Evolutionary conservation across 2,329 filamentous ascomycete genomes (phyloP).

Genomic region (Balansia obtecta): DNA sequence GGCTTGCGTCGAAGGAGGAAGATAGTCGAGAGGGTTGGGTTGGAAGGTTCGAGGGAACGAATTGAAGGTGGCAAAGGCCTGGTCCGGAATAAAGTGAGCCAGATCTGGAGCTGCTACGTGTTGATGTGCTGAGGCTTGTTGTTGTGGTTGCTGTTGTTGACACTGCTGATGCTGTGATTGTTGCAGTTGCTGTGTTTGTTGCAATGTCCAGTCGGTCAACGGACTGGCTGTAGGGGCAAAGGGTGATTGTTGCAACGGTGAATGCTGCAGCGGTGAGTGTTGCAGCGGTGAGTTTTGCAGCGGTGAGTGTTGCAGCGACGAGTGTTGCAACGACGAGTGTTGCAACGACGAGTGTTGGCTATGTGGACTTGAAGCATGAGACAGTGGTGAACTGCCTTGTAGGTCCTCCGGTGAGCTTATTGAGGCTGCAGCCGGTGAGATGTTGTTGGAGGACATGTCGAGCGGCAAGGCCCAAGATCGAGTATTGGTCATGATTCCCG

Average conservation of each 20-base stretch:
- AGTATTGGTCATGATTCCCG: conserved; percentile 23
- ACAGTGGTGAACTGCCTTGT: conserved; percentile 35
- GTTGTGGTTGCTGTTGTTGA: conserved; percentile 32
- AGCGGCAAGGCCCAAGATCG: conserved; percentile 39
- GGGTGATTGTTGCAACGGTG: conserved; percentile 39
- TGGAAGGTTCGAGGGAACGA: conserved; percentile 39
- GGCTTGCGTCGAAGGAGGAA: conserved; percentile 49
- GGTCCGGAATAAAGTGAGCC: conserved; percentile 43
- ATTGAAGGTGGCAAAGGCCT: conserved; percentile 42
- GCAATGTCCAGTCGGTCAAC: conserved; percentile 50
- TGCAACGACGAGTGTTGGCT: conserved; percentile 37
- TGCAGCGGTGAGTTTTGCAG: conserved; percentile 35
- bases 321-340: conserved; percentile 36
- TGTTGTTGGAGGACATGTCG: conserved; percentile 35
- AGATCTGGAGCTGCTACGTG: conserved; percentile 33
- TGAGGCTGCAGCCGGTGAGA: conserved; percentile 32
- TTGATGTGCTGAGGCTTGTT: conserved; percentile 21
- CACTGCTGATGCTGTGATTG: conserved; percentile 23
- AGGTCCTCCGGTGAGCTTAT: conserved; percentile 35
- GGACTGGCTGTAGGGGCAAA: conserved; percentile 39
- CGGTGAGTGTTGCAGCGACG: conserved; percentile 41
- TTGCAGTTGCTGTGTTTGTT: conserved; percentile 40
- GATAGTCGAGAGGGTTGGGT: conserved; percentile 46
- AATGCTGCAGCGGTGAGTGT: no score
- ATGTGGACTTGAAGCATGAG: conserved; percentile 38